Evolutionary conservation across 306 rosid genomes (phyloP), one percentile per base, ranked within the genome.

Genomic region (Quercus variabilis): DNA sequence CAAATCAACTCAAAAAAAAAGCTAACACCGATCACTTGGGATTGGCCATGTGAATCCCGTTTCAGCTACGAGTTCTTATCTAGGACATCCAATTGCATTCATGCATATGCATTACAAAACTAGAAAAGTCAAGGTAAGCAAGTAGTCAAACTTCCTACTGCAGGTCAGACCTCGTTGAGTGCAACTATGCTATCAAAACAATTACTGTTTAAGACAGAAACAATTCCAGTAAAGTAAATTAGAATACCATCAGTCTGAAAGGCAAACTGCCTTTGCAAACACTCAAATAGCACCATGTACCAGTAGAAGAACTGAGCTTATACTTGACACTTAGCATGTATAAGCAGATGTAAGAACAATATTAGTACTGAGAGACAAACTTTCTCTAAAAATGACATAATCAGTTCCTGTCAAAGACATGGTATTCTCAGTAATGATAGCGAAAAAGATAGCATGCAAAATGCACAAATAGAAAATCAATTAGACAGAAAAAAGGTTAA

Each of bases 401-500:
- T 49, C 11, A 35, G 13, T 8, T 67, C 51, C 23, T 19, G 23
- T 67, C 26, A 67, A 31, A 67, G 51, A 35, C 52, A 18, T 14
- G 18, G 51, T n/a, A 67, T 46, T 67, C n/a, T 19, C 25, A 33
- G 49, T 64, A 30, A 30, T 64, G 46, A 64, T 64, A 6, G 18
- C 17, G 17, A 64, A 64, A 26, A 64, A 17, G 21, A 64, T 30
- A 31, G 21, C 46, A 3, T 64, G 51, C 51, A 67, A 67, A 31
- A 28, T 28, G 23, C 72, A 67, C n/a, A n/a, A 33, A 31, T 17
- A 18, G 46, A 3, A 4, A 77, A 23, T 57, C 1, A 31, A 77
- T 31, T 35, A 55, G 30, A 7, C 23, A 74, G 49, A 67, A 73
- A 68, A 55, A 25, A 68, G 75, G 68, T 67, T 64, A 65, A 79